Evolutionary conservation across 768 basidiomycete genomes (phyloP), one percentile per base, ranked within the genome.

Genomic region (Boletus patriciae): DNA sequence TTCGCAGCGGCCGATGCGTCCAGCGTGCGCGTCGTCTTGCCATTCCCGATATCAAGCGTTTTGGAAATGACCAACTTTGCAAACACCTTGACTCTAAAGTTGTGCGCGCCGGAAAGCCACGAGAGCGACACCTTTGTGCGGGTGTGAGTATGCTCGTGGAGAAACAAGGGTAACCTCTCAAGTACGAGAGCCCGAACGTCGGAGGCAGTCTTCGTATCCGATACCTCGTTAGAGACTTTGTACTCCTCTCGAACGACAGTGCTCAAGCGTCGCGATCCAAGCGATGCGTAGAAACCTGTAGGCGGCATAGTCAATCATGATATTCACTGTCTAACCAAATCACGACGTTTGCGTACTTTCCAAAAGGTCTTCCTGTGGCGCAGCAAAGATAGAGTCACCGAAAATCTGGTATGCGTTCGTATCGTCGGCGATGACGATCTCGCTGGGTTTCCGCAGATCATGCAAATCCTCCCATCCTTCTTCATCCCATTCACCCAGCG

Each of bases 281-380:
- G 79, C 21, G 77, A 73, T 0, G 76, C 68, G 64, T 97, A 98
- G 66, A 98, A 90, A 2, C 74, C 90, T 89, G 57, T 38, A 11
- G 9, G 10, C 9, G 12, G 6, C 49, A 5, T 40, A 12, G 48
- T 59, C 16, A 50, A 37, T 38, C 5, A 29, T 7, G 19, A 41
- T 15, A 41, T 18, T 10, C 15, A 4, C 12, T 15, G 11, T 46
- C 33, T 19, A 8, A 18, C n/a, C 13, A 19, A 18, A 54, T 16
- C 6, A 36, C 33, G 6, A 27, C 4, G 12, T 38, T 4, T 16
- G 7, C 66, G 52, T 60, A 91, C 87, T 81, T 83, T 98, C 96
- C 12, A 98, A 77, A 9, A 92, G 78, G 62, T 96, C 93, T 69
- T 98, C 95, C 71, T 96, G 91, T 0, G 92, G 90, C 10, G 89